phyloP scores from a whole-genome alignment of 192 early-diverging fungal species.

The Rhizoclosmatium globosum region DNA sequence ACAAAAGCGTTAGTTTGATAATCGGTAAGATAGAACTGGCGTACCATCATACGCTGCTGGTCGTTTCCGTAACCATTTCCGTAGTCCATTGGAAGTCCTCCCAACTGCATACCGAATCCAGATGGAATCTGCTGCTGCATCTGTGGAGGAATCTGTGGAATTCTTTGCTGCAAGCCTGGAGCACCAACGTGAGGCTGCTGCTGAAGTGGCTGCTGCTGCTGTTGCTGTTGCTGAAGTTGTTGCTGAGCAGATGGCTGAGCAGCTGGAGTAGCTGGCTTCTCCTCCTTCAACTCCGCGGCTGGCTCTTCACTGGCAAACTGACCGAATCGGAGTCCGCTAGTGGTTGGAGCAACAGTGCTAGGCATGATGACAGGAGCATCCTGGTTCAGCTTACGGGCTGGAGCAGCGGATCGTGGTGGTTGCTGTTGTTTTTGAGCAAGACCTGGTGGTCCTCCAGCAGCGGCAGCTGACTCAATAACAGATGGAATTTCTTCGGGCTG shows the following conservation, averaged over 20 bases:
- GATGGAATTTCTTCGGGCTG: background rate
- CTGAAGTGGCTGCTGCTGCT: slow-evolving; percentile 17
- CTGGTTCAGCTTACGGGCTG: slow-evolving; percentile 84
- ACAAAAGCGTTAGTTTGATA: background rate
- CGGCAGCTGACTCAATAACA: background rate
- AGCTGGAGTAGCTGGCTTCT: background rate
- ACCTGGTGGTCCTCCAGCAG: slow-evolving; percentile 48
- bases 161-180: slow-evolving; percentile 34
- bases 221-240: slow-evolving; percentile 17
- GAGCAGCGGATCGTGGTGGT: slow-evolving; percentile 44
- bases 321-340: slow-evolving; percentile 75
- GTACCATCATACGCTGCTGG: slow-evolving; percentile 40
- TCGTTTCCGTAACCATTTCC: slow-evolving; percentile 45
- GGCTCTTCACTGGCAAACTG: slow-evolving; percentile 56
- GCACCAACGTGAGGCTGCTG: slow-evolving; percentile 26
- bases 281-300: slow-evolving; percentile 8
- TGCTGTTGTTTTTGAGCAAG: slow-evolving; percentile 49
- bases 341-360: slow-evolving; percentile 62
- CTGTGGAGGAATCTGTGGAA: slow-evolving; percentile 15
- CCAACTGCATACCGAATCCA: slow-evolving; percentile 53
- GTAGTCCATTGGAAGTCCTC: slow-evolving; percentile 50
- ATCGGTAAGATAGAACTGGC: background rate
- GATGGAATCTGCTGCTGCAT: slow-evolving; percentile 28
- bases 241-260: background rate
- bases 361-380: slow-evolving; percentile 92